These are phyloP conservation scores for Gastrolobium villosum DNA, from an alignment of 306 rosid genomes.

Conservation along the genomic window DNA sequence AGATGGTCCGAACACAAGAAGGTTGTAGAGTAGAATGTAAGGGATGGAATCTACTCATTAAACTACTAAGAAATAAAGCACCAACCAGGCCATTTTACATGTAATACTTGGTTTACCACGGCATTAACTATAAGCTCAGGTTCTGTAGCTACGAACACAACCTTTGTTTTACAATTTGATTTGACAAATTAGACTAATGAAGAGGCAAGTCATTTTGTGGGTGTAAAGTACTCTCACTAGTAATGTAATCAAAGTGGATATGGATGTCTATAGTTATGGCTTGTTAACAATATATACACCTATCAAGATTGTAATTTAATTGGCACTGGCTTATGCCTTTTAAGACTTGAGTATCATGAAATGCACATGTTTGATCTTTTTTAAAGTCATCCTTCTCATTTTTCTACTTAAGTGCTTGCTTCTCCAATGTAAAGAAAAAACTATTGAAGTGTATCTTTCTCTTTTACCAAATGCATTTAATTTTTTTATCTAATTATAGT, in stretches of 20 bases:
- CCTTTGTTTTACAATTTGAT: background rate
- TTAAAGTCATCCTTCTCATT: background rate
- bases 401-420: background rate
- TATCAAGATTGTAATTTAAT: background rate
- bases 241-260: background rate
- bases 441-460: too few relatives aligned
- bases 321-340: slow-evolving; percentile 5
- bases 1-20: background rate
- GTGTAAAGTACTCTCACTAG: slow-evolving; percentile 31
- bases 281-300: background rate
- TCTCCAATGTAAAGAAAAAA: background rate
- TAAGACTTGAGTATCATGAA: background rate
- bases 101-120: background rate
- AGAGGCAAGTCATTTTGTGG: slow-evolving; percentile 35
- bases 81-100: background rate
- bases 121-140: slow-evolving; percentile 14
- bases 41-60: background rate
- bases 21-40: slow-evolving; percentile 24
- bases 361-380: background rate
- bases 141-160: slow-evolving; percentile 1
- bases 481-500: background rate
- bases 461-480: too few relatives aligned
- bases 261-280: background rate
- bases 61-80: slow-evolving; percentile 4
- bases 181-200: background rate